Percentiles rank a stretch among this genome's conserved stretches.
Evolutionary conservation across 192 early-diverging fungal species (phyloP).

Genomic region (Gonapodya prolifera): DNA sequence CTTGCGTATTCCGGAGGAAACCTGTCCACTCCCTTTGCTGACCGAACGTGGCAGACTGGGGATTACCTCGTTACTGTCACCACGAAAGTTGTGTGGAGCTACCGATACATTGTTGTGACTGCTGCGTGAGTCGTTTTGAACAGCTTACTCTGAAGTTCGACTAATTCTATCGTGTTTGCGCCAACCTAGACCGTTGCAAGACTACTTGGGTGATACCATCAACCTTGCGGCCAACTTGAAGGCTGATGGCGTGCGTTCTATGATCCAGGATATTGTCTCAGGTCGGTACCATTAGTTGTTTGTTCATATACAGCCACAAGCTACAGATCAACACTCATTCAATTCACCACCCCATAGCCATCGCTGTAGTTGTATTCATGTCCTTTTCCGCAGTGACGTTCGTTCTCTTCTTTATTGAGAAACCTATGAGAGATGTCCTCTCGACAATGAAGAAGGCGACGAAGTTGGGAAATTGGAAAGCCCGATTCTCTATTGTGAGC

Average conservation of each 20-base stretch:
- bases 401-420: neutral
- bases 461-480: neutral
- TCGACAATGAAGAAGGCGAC: neutral
- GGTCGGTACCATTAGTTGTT: too few relatives aligned
- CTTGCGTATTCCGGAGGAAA: neutral
- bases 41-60: neutral
- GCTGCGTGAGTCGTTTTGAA: too few relatives aligned
- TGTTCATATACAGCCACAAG: too few relatives aligned
- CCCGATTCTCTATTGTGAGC: neutral
- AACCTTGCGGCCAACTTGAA: too few relatives aligned
- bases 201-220: too few relatives aligned
- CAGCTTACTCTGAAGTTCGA: too few relatives aligned
- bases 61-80: neutral
- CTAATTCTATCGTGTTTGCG: too few relatives aligned
- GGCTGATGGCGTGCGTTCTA: too few relatives aligned
- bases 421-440: neutral
- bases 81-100: neutral
- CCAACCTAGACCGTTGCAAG: too few relatives aligned
- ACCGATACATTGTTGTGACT: too few relatives aligned
- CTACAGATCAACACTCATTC: too few relatives aligned
- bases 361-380: neutral
- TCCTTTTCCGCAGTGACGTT: neutral
- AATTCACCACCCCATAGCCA: neutral
- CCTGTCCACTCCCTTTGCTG: neutral
- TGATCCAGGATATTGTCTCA: too few relatives aligned